Percentiles rank a stretch among this genome's conserved stretches.
Conservation (phyloP, 208 protist species). For the Trypanosomatidae sp. region DNA sequence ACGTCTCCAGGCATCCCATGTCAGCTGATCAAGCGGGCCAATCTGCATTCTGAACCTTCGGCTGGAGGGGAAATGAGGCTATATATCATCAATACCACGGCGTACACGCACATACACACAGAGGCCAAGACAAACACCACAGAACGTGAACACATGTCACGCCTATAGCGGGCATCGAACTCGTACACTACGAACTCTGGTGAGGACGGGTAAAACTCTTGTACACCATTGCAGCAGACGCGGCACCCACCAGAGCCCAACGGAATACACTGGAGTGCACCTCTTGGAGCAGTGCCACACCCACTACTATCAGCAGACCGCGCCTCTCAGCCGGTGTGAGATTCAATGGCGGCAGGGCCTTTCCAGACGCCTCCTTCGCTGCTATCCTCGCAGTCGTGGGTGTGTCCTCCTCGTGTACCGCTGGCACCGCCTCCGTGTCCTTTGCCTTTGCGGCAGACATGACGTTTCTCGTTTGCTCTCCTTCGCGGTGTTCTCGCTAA, state of each 20-base stretch:
- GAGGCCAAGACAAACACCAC: not conserved
- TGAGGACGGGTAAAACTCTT: not conserved
- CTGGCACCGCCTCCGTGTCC: not conserved
- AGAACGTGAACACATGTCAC: not conserved
- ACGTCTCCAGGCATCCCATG: not conserved
- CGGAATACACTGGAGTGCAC: slow-evolving; percentile 27
- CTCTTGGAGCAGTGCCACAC: slow-evolving; percentile 45
- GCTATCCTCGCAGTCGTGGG: not conserved
- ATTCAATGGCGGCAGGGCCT: not conserved
- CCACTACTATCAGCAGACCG: slow-evolving; percentile 28
- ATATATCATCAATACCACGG: too few relatives aligned
- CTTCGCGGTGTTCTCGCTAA: not conserved
- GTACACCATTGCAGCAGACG: slow-evolving; percentile 11
- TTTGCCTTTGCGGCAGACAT: not conserved
- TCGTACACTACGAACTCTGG: not conserved
- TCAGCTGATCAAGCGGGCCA: not conserved
- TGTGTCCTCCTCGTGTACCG: not conserved
- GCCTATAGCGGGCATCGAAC: not conserved
- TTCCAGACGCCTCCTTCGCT: not conserved
- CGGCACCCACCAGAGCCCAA: slow-evolving; percentile 12
- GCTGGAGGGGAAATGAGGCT: not conserved
- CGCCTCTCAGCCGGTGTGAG: slow-evolving; percentile 26
- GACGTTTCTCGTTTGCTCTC: too few relatives aligned
- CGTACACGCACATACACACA: not conserved
- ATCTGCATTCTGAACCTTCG: not conserved